Base-by-base conservation (phyloP, 2,329 filamentous ascomycete genomes). In the Sodiomyces alkalinus region DNA sequence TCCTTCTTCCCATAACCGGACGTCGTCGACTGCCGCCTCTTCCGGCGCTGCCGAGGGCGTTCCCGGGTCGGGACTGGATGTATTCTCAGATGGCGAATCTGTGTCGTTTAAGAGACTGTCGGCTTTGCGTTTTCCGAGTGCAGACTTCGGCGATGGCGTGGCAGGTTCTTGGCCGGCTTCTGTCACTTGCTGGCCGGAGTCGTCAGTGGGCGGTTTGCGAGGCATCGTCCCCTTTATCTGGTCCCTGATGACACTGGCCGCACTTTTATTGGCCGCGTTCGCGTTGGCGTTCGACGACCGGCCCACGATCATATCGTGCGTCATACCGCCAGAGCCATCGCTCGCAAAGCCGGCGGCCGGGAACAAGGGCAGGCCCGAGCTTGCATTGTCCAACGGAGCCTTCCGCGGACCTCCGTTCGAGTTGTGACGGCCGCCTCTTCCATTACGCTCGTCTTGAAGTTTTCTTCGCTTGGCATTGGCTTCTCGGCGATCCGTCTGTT, bases 1-100 rank as follows among this genome's bases (percentile, higher is more conserved):
- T 6, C 90, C 90, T 29, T 86, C 76, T 47, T 98, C 90, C 90
- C 90, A 98, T 9, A 98, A 62, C 33, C 78, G 73, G 29, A 98
- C 80, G 12, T 76, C 82, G 46, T 98, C 90, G 34, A 74, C 63
- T 3, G 79, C 72, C 12, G 68, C 66, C 22, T 74, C 76, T 30
- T 78, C 74, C 3, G 48, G 43, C 9, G 60, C 55, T 13, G 66
- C 55, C 22, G 58, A 48, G 5, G 61, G 50, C 10, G 61, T 60
- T 26, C 55, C 54, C 19, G 63, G 50, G 17, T 53, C 48, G 6
- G 52, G 41, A 25, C 9, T 25, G 4, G 23, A 13, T 22, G 21
- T n/a, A 17, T 6, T 6, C 9, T 25, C 14, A 16, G 23, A n/a
- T n/a, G n/a, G n/a, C n/a, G n/a, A n/a, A n/a, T n/a, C n/a, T n/a